Percentiles rank a stretch among this genome's conserved stretches.
phyloP scores from a whole-genome alignment of 1,284 basidiomycete species.

The Boletus semigastroideus region DNA sequence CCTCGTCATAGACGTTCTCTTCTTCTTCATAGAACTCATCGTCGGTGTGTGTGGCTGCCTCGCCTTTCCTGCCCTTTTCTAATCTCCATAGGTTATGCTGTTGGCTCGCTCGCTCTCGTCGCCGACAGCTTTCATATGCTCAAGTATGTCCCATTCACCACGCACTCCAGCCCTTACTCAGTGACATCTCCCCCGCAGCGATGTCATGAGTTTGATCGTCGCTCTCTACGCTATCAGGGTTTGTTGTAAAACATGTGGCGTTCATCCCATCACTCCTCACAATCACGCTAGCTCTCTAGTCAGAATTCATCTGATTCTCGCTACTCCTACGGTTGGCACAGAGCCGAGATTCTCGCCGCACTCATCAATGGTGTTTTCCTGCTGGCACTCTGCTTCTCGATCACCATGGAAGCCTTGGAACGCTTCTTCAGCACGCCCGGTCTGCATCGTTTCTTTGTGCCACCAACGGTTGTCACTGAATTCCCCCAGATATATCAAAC shows the following conservation, averaged over 20 bases:
- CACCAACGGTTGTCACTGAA: constrained; percentile 10
- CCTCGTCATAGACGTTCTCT: constrained; percentile 82
- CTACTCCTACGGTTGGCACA: constrained; percentile 96
- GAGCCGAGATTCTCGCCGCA: constrained; percentile 97
- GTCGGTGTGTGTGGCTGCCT: constrained; percentile 55
- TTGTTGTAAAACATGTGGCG: constrained; percentile 8
- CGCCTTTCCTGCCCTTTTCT: neutral
- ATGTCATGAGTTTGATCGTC: constrained; percentile 93
- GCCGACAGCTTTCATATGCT: constrained; percentile 99
- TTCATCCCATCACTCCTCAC: constrained; percentile 7
- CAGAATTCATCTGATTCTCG: constrained; percentile 49
- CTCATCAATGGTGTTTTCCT: constrained; percentile 97
- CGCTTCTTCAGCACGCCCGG: constrained; percentile 86
- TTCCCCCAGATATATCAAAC: constrained; percentile 77
- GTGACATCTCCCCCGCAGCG: constrained; percentile 48
- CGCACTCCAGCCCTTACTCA: constrained; percentile 6
- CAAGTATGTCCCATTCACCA: constrained; percentile 57
- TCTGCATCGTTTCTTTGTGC: constrained; percentile 34
- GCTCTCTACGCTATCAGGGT: constrained; percentile 97
- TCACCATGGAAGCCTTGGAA: constrained; percentile 90
- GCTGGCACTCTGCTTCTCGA: constrained; percentile 93
- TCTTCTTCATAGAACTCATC: constrained; percentile 93
- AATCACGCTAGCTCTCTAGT: constrained; percentile 50
- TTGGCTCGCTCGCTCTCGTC: constrained; percentile 92
- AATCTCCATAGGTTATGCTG: constrained; percentile 72